Evolutionary conservation across 2,329 filamentous ascomycete species (phyloP).

Genomic region (Aspergillus pseudoviridinutans): DNA sequence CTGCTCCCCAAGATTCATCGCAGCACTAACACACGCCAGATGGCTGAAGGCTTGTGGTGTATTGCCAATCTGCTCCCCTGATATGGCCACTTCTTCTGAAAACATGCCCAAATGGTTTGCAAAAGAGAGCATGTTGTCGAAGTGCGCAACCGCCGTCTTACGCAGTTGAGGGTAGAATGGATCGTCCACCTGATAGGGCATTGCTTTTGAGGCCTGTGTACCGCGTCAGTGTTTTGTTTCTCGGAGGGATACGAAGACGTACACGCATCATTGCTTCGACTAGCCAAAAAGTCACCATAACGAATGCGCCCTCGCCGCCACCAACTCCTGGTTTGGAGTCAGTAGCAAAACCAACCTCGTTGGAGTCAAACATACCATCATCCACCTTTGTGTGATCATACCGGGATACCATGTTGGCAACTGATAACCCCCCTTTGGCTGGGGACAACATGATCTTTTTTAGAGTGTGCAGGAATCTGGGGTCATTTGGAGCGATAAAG

Average conservation of each 20-base stretch:
- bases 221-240: conserved; percentile 21
- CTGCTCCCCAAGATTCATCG: conserved; percentile 58
- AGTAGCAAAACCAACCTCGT: no score
- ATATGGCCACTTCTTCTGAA: conserved; percentile 71
- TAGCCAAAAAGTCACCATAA: conserved; percentile 80
- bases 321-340: conserved; percentile 55
- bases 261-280: conserved; percentile 73
- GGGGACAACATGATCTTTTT: conserved; percentile 67
- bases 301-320: conserved; percentile 70
- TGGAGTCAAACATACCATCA: conserved; percentile 53
- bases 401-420: conserved; percentile 69
- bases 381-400: conserved; percentile 67
- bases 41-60: conserved; percentile 78
- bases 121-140: conserved; percentile 74
- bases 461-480: conserved; percentile 68
- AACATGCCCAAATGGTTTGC: conserved; percentile 76
- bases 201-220: neutral
- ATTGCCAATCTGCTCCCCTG: conserved; percentile 73
- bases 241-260: conserved; percentile 20
- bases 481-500: conserved; percentile 74
- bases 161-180: conserved; percentile 30
- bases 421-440: conserved; percentile 71
- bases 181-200: conserved; percentile 5
- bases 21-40: conserved; percentile 69
- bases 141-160: conserved; percentile 58